phyloP scores from a whole-genome alignment of 768 basidiomycete species.

The Rhodotorula graminis region DNA sequence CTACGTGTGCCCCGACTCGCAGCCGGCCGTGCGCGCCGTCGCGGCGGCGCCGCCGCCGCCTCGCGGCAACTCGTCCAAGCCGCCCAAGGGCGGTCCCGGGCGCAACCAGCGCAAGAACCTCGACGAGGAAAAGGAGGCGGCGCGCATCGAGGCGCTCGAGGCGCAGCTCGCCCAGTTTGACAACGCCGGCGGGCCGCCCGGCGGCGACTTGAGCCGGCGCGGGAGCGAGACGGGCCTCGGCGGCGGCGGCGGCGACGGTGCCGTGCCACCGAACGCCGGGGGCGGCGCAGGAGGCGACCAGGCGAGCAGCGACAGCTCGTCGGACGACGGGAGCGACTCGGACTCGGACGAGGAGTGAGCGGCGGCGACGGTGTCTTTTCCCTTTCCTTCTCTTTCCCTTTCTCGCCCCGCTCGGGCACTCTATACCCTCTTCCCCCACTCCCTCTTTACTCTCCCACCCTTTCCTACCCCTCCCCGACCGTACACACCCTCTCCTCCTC shows the following conservation, averaged over 20 bases:
- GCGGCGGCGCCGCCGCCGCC: conserved; percentile 42
- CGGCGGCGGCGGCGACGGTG: not conserved
- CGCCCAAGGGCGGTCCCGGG: conserved; percentile 22
- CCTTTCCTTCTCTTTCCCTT: not conserved
- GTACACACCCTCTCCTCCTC: not conserved
- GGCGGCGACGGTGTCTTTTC: not conserved
- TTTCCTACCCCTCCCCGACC: not conserved
- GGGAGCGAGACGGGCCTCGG: not conserved
- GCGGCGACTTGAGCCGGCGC: not conserved
- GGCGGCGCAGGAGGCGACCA: conserved; percentile 22
- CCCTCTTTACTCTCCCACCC: not conserved
- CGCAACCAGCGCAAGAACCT: conserved; percentile 48
- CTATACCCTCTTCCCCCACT: not conserved
- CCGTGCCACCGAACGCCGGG: not conserved
- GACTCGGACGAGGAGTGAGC: conserved; percentile 30
- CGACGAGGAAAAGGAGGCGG: conserved; percentile 93
- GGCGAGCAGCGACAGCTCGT: conserved; percentile 33
- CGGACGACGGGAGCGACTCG: conserved; percentile 21
- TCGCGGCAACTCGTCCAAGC: conserved; percentile 35
- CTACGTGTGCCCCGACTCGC: conserved; percentile 56
- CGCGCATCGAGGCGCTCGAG: conserved; percentile 88
- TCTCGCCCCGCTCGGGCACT: not conserved
- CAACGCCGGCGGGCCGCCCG: conserved; percentile 42
- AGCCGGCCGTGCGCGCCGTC: conserved; percentile 48
- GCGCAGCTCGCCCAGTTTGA: conserved; percentile 81